Percentiles rank a stretch among this genome's conserved stretches.
Conservation (phyloP, 352 stramenopile species). For the Blastocystis sp. region DNA sequence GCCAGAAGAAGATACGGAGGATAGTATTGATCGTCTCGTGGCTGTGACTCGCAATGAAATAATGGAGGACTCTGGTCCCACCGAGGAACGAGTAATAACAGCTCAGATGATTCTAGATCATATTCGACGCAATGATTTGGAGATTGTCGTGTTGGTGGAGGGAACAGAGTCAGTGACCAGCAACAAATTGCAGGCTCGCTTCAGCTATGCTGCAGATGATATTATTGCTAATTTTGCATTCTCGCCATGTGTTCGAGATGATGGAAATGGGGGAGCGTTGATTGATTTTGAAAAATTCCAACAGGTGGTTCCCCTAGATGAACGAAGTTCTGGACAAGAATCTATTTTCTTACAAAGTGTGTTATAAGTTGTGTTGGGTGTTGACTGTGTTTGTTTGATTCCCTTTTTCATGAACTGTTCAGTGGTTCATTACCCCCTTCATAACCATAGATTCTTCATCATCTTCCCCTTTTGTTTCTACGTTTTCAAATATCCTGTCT, state of each 20-base stretch:
- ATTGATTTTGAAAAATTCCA: slow-evolving; percentile 85
- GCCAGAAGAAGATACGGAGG: neutral
- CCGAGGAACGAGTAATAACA: neutral
- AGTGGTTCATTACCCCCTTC: neutral
- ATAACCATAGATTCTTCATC: neutral
- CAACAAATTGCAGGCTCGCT: slow-evolving; percentile 87
- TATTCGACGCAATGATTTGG: slow-evolving; percentile 78
- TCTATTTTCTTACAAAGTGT: slow-evolving; percentile 47
- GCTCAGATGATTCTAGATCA: slow-evolving; percentile 72
- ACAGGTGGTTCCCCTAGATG: slow-evolving; percentile 72
- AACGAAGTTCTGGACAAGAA: neutral
- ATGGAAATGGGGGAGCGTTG: slow-evolving; percentile 78
- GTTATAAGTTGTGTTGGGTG: neutral
- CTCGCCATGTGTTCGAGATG: slow-evolving; percentile 83
- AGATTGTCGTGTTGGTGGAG: slow-evolving; percentile 92
- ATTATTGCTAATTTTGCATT: slow-evolving; percentile 88
- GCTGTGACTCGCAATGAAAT: too few species aligned
- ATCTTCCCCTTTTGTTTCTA: neutral
- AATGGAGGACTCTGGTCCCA: neutral
- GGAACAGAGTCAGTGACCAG: slow-evolving; percentile 89
- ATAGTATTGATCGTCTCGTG: neutral
- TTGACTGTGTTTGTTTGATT: neutral
- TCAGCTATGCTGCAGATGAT: slow-evolving; percentile 87
- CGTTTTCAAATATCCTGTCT: neutral
- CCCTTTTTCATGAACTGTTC: too few species aligned